Conservation (phyloP, 2,329 filamentous ascomycete genomes). For the Hypoxylon sp. region DNA sequence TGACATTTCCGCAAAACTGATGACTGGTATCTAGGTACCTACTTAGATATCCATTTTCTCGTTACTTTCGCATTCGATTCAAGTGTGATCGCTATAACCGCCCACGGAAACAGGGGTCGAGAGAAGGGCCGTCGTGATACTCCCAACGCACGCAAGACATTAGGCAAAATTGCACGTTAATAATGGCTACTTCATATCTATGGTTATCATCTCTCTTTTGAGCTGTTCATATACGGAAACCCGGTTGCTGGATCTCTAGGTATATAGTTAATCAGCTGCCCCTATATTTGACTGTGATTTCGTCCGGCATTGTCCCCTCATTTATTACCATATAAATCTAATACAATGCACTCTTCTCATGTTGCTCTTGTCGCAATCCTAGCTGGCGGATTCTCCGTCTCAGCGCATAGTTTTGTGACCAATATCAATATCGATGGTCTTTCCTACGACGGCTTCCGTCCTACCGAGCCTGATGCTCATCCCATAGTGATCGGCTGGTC, state of each 20-base stretch:
- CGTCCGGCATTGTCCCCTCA: background rate
- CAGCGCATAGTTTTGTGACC: background rate
- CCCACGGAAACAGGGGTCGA: background rate
- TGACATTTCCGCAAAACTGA: background rate
- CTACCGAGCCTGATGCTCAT: conserved; percentile 31
- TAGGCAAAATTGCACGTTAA: conserved; percentile 1
- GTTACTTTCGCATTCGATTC: background rate
- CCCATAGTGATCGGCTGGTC: background rate
- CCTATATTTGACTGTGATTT: background rate
- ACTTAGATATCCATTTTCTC: background rate
- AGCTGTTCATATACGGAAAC: background rate
- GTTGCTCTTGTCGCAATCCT: background rate
- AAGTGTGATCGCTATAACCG: background rate
- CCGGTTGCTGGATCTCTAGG: background rate
- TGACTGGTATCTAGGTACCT: background rate
- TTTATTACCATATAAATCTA: background rate
- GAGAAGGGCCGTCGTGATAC: background rate
- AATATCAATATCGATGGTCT: background rate
- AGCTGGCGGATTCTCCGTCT: background rate
- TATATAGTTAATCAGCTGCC: background rate
- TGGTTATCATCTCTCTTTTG: background rate
- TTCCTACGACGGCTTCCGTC: background rate
- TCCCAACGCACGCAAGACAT: background rate
- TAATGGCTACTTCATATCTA: background rate
- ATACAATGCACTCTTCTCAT: background rate